Evolutionary conservation across 306 rosid species (phyloP), one percentile per base, ranked within the genome.

Genomic region (Hippophae rhamnoides): DNA sequence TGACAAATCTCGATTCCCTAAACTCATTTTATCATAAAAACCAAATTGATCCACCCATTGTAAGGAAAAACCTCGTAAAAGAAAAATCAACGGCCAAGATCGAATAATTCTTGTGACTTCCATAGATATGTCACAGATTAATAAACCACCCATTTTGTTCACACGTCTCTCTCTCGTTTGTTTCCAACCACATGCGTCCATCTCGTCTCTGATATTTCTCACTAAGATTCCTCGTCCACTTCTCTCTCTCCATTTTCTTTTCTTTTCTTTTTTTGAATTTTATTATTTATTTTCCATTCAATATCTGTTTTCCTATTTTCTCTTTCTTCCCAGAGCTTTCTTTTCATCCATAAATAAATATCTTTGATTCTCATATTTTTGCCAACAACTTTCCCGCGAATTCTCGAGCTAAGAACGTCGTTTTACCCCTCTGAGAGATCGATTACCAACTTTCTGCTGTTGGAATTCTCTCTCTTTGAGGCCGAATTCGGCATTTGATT

Each of bases 281-380:
- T 5, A 18, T 54, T 9, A 9, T 38, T 43, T 18, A n/a, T 44
- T 54, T 46, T 6, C 13, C 6, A 31, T n/a, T 26, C 18, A 10
- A 18, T 41, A 5, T 10, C 47, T 50, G 38, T 66, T 63, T 45
- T 55, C 54, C 54, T 14, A 57, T n/a, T 44, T 40, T 66, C 54
- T 71, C 58, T 62, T 31, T 41, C 45, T 59, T 61, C 65, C 74
- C 60, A 56, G 65, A 70, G 50, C 56, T 47, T 67, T 72, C 75
- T 4, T 9, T 31, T n/a, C 46, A 6, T 49, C 5, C 53, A 49
- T 7, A 3, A 13, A 49, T 7, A 3, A 13, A 13, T 49, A 6
- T 49, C 53, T 49, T 8, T 12, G 8, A 5, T 7, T 49, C 26
- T 49, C 18, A 49, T 49, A 6, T 6, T 49, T 49, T 49, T 6